Evolutionary conservation across 768 basidiomycete species (phyloP).

Genomic region (Lactarius sanguifluus): DNA sequence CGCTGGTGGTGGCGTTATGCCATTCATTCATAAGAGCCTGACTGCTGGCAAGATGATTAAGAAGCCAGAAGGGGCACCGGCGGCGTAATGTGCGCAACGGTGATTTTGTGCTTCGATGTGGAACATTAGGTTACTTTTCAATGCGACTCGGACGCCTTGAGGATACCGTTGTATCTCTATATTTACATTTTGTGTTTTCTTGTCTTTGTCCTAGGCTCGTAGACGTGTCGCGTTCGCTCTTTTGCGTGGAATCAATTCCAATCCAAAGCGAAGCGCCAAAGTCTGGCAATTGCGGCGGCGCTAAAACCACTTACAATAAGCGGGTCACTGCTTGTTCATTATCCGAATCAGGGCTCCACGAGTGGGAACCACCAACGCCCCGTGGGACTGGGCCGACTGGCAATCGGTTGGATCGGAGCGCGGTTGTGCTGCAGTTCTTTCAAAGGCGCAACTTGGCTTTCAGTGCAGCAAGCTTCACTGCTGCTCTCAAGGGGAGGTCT

Average conservation of each 20-base stretch:
- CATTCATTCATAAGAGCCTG: neutral
- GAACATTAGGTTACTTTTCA: neutral
- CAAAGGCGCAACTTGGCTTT: no score
- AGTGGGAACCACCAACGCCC: no score
- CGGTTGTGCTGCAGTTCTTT: no score
- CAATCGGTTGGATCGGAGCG: no score
- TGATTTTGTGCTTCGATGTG: neutral
- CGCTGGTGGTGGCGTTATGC: neutral
- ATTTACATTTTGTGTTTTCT: neutral
- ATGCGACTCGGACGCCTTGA: neutral
- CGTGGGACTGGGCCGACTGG: no score
- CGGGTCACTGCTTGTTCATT: no score
- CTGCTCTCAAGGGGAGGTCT: no score
- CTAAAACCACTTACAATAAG: no score
- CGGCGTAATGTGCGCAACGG: conserved; percentile 4
- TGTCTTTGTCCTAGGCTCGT: neutral
- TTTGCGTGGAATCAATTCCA: neutral
- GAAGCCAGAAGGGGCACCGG: conserved; percentile 6
- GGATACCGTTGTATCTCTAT: neutral
- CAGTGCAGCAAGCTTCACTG: no score
- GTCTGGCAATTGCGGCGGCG: neutral
- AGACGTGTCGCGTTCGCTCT: neutral
- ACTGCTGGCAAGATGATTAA: conserved; percentile 35
- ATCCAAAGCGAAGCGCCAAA: neutral
- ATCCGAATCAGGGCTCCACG: no score